phyloP scores from a whole-genome alignment of 768 basidiomycete genomes.

The Boletellus ananiceps region DNA sequence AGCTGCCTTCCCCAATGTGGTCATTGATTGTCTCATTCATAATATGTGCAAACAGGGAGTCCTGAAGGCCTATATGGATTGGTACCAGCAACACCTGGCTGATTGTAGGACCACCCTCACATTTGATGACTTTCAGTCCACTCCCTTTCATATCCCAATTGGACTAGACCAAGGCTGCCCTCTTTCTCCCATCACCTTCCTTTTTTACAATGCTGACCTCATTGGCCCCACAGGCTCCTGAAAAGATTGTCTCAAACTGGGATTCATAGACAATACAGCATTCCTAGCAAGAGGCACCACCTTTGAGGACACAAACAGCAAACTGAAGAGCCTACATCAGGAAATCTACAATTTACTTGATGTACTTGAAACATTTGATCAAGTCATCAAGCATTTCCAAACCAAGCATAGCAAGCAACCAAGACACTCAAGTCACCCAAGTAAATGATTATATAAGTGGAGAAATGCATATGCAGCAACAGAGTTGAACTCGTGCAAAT shows the following conservation, averaged over 20 bases:
- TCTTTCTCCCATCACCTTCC: background rate
- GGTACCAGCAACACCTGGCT: background rate
- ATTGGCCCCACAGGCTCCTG: constrained; percentile 2
- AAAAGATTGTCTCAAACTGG: background rate
- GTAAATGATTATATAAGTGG: no score
- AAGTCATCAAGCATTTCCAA: no score
- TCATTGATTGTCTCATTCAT: background rate
- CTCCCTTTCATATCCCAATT: constrained; percentile 9
- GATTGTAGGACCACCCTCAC: background rate
- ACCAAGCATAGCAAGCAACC: background rate
- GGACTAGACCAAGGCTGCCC: background rate
- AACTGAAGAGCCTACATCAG: background rate
- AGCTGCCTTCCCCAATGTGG: background rate
- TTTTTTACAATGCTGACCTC: constrained; percentile 26
- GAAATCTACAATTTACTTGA: no score
- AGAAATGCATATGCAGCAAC: no score
- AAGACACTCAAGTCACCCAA: no score
- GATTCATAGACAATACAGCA: constrained; percentile 4
- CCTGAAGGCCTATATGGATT: background rate
- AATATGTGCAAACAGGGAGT: background rate
- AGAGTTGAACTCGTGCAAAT: no score
- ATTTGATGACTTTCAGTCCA: constrained; percentile 26
- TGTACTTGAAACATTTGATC: no score
- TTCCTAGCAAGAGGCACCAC: background rate
- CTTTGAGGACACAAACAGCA: background rate